Conservation (phyloP, 2,329 filamentous ascomycete species). For the Paraconiothyrium brasiliense region DNA sequence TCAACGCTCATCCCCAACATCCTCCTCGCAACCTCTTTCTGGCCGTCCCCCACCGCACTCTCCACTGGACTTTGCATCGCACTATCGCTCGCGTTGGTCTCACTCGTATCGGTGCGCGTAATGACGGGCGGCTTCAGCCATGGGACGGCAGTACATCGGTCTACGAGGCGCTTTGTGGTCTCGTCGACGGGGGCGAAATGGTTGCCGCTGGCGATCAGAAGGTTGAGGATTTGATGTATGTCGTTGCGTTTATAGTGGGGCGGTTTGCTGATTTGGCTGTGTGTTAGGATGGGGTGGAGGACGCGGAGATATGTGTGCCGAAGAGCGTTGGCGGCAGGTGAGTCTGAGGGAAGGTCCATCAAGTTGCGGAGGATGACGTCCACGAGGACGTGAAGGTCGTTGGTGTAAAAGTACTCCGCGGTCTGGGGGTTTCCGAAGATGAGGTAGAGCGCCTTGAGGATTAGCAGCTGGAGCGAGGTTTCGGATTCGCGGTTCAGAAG, state of each 20-base stretch:
- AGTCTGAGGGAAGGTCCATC: conserved; percentile 91
- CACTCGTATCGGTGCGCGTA: conserved; percentile 32
- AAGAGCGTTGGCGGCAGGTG: conserved; percentile 61
- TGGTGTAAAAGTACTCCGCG: conserved; percentile 98
- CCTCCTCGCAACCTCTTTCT: conserved; percentile 49
- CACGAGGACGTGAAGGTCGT: conserved; percentile 90
- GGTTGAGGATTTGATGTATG: conserved; percentile 76
- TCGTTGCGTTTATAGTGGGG: conserved; percentile 93
- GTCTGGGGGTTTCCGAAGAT: conserved; percentile 92
- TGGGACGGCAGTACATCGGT: conserved; percentile 75
- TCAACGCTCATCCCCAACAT: conserved; percentile 52
- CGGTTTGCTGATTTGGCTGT: conserved; percentile 87
- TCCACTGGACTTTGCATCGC: conserved; percentile 37
- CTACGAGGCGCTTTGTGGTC: conserved; percentile 79
- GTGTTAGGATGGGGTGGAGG: conserved; percentile 85
- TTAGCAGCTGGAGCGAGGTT: conserved; percentile 93
- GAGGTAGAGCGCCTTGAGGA: conserved; percentile 93
- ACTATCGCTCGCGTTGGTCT: conserved; percentile 28
- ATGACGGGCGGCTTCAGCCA: conserved; percentile 63
- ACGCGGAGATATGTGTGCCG: conserved; percentile 96
- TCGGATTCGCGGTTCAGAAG: conserved; percentile 93
- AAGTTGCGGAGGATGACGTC: conserved; percentile 97
- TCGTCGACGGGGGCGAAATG: conserved; percentile 85
- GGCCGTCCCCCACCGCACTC: conserved; percentile 37
- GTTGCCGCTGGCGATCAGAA: conserved; percentile 70